These are phyloP conservation scores for Butyriboletus loyo DNA, from an alignment of 768 basidiomycete species.

Conservation along the genomic window DNA sequence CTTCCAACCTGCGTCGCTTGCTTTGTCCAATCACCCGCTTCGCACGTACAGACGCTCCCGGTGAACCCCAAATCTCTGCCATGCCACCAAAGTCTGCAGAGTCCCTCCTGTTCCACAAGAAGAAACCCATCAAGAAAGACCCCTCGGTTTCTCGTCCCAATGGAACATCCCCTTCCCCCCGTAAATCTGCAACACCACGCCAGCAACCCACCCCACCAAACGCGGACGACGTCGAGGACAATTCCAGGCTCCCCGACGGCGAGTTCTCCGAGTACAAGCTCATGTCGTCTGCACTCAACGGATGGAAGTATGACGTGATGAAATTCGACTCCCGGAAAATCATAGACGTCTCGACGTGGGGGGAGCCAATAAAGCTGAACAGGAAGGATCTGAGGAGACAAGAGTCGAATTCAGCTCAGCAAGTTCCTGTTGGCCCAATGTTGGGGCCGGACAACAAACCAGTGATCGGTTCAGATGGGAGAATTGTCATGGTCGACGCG, in stretches of 20 bases:
- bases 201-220: conserved; percentile 39
- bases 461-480: conserved; percentile 73
- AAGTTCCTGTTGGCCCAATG: conserved; percentile 67
- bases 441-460: conserved; percentile 81
- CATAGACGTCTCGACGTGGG: conserved; percentile 68
- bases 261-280: conserved; percentile 75
- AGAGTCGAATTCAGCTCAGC: conserved; percentile 33
- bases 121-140: conserved; percentile 39
- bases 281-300: conserved; percentile 75
- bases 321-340: conserved; percentile 79
- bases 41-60: neutral
- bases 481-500: conserved; percentile 76
- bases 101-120: conserved; percentile 68
- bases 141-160: conserved; percentile 10
- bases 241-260: conserved; percentile 58
- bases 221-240: conserved; percentile 50
- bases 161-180: conserved; percentile 23
- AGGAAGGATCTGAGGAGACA: conserved; percentile 74
- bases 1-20: neutral
- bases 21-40: neutral
- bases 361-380: conserved; percentile 79
- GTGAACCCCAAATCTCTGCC: neutral
- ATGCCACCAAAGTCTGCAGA: conserved; percentile 36
- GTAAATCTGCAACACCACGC: conserved; percentile 38
- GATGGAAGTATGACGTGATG: conserved; percentile 92